Conservation (phyloP, 176 grass and related monocot species). For the Aegilops tauschii region DNA sequence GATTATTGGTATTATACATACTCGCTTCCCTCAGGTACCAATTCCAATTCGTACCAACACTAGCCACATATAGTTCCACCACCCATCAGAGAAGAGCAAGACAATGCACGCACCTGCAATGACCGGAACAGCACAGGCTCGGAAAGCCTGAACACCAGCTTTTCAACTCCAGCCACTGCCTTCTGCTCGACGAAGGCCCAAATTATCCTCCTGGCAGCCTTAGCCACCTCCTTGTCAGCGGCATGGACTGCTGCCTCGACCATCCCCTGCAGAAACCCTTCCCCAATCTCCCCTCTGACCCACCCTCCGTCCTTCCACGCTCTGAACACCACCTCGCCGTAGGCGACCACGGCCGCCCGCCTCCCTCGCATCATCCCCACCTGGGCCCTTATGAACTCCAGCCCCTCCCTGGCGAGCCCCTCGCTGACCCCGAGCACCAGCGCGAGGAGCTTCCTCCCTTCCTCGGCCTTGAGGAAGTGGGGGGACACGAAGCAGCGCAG, state of each 20-base stretch:
- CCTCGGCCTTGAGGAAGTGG: conserved; percentile 66
- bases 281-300: conserved; percentile 60
- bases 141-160: conserved; percentile 61
- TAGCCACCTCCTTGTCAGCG: conserved; percentile 45
- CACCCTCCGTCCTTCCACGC: conserved; percentile 66
- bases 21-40: neutral
- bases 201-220: conserved; percentile 59
- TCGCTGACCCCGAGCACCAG: conserved; percentile 67
- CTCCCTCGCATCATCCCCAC: conserved; percentile 53
- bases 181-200: conserved; percentile 64
- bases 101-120: conserved; percentile 59
- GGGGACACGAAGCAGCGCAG: conserved; percentile 70
- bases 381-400: conserved; percentile 69
- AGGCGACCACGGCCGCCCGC: conserved; percentile 65
- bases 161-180: conserved; percentile 67
- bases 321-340: conserved; percentile 79
- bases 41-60: neutral
- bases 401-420: conserved; percentile 58
- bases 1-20: neutral
- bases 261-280: conserved; percentile 68
- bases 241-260: conserved; percentile 69
- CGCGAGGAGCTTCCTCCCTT: conserved; percentile 66
- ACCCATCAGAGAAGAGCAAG: conserved; percentile 10
- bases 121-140: conserved; percentile 89
- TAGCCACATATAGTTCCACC: neutral